Evolutionary conservation across 2,329 filamentous ascomycete genomes (phyloP).

Genomic region (Septoria linicola): DNA sequence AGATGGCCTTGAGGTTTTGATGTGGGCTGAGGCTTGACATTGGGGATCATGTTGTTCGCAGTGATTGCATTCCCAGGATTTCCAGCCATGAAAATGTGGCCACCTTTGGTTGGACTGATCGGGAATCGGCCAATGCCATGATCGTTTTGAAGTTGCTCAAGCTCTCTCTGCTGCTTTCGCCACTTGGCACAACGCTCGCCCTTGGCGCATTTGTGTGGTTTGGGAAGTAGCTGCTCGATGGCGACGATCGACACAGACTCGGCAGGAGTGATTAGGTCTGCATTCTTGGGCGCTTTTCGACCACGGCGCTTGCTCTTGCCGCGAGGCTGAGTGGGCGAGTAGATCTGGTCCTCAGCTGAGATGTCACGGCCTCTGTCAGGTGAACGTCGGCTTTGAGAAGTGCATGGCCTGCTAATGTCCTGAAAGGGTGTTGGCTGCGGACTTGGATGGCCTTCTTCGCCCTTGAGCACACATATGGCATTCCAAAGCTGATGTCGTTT

Average conservation of each 20-base stretch:
- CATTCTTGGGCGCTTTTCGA: conserved; percentile 44
- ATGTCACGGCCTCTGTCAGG: conserved; percentile 26
- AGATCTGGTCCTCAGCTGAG: conserved; percentile 30
- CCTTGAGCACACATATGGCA: conserved; percentile 68
- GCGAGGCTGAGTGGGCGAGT: conserved; percentile 37
- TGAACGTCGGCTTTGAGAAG: conserved; percentile 32
- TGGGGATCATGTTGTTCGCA: conserved; percentile 52
- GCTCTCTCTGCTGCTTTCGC: conserved; percentile 73
- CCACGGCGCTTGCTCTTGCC: conserved; percentile 39
- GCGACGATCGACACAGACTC: conserved; percentile 89
- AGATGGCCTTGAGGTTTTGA: conserved; percentile 19
- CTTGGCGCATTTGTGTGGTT: conserved; percentile 79
- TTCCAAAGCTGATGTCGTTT: conserved; percentile 78
- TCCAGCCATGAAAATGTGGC: conserved; percentile 73
- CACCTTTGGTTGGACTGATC: conserved; percentile 59
- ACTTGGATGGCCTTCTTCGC: conserved; percentile 44
- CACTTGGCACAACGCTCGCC: conserved; percentile 83
- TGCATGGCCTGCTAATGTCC: conserved; percentile 48
- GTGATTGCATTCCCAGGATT: conserved; percentile 76
- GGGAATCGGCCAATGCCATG: conserved; percentile 57
- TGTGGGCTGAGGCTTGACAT: conserved; percentile 44
- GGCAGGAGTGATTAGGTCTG: conserved; percentile 71
- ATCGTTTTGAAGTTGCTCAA: conserved; percentile 72
- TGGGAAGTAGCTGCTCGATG: conserved; percentile 84
- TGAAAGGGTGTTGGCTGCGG: conserved; percentile 51